A percentile compares a stretch with the other conserved stretches of the same genome.
Evolutionary conservation across 768 basidiomycete genomes (phyloP).

Genomic region (Stropharia rugosoannulata): DNA sequence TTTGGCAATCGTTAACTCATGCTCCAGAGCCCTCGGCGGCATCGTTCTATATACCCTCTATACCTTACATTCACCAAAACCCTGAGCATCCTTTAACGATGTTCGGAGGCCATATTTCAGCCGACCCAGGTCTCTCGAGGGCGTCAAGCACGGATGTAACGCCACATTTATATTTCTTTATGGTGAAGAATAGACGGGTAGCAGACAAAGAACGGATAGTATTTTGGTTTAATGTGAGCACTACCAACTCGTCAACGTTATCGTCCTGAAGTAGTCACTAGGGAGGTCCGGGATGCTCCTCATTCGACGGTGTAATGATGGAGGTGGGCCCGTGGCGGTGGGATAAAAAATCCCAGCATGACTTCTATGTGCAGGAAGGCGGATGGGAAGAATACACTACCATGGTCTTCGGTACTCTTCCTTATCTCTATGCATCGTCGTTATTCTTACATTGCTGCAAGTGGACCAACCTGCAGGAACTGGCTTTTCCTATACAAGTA

Average conservation of each 20-base stretch:
- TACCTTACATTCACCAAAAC: constrained; percentile 79
- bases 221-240: constrained; percentile 94
- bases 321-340: constrained; percentile 93
- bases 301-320: constrained; percentile 97
- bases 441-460: constrained; percentile 29
- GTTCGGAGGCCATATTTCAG: constrained; percentile 83
- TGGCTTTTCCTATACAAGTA: constrained; percentile 87
- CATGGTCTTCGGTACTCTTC: constrained; percentile 81
- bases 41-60: constrained; percentile 75
- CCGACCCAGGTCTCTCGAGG: constrained; percentile 62
- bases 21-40: constrained; percentile 71
- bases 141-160: constrained; percentile 58
- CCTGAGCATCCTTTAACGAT: constrained; percentile 69
- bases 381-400: constrained; percentile 98
- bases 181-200: constrained; percentile 81
- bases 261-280: constrained; percentile 26
- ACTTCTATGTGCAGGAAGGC: constrained; percentile 73
- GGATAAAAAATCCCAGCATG: constrained; percentile 57
- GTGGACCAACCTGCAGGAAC: constrained; percentile 99
- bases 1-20: background rate
- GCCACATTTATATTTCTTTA: constrained; percentile 84
- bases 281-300: constrained; percentile 97
- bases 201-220: constrained; percentile 91
- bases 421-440: background rate
- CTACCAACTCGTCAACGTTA: background rate